phyloP scores from a whole-genome alignment of 495 filamentous ascomycete genomes.

The Hyaloscypha bicolor region DNA sequence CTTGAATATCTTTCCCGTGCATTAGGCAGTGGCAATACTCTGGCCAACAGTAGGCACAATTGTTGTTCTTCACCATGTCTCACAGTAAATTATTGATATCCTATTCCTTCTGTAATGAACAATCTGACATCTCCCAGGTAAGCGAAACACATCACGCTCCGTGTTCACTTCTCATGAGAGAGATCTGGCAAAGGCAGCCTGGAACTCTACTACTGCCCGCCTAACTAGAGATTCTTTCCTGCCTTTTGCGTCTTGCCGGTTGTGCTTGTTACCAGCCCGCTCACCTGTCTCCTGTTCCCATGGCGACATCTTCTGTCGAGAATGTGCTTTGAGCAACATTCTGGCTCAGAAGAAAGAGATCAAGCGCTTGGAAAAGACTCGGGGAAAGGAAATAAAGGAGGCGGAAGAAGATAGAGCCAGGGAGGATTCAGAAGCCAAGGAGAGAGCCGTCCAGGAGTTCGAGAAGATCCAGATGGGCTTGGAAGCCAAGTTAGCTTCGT shows the following conservation, averaged over 20 bases:
- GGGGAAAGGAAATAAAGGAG: constrained; percentile 59
- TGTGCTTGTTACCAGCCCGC: constrained; percentile 84
- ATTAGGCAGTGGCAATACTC: too few species aligned
- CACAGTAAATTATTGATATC: constrained; percentile 49
- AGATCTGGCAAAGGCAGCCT: constrained; percentile 71
- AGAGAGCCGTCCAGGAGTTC: constrained; percentile 61
- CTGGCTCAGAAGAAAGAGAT: constrained; percentile 92
- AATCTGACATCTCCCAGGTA: constrained; percentile 53
- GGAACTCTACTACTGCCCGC: constrained; percentile 81
- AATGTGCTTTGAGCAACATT: constrained; percentile 91
- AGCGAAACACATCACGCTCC: constrained; percentile 94
- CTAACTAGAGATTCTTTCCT: constrained; percentile 93
- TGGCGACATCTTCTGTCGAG: constrained; percentile 95
- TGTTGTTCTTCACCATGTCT: constrained; percentile 42
- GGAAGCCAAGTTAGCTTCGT: constrained; percentile 50
- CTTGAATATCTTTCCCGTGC: background rate
- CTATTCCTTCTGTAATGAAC: background rate
- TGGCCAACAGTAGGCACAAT: too few species aligned
- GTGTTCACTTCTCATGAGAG: constrained; percentile 97
- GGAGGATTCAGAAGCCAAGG: constrained; percentile 60
- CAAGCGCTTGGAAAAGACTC: constrained; percentile 72
- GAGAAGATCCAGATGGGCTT: constrained; percentile 71
- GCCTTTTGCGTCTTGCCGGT: constrained; percentile 84
- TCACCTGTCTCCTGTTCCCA: constrained; percentile 73
- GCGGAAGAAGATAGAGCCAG: constrained; percentile 53